These are phyloP conservation scores for Boletus sp. DNA, from an alignment of 1,284 basidiomycete species.

Conservation along the genomic window DNA sequence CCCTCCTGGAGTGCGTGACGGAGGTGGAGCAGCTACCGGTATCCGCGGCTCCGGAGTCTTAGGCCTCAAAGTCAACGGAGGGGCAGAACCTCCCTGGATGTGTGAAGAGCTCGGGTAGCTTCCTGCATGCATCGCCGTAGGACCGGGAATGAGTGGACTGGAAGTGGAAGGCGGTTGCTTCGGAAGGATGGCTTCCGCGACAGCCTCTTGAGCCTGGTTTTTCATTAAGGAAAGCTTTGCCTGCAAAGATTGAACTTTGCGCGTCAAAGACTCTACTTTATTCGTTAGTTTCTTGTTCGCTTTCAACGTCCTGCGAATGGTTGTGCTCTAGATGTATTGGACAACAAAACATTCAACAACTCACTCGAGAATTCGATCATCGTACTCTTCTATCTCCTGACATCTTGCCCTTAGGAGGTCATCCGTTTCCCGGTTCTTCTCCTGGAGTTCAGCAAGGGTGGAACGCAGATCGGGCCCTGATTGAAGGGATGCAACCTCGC, in stretches of 20 bases:
- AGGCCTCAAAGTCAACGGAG: slow-evolving; percentile 41
- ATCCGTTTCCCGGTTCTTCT: slow-evolving; percentile 70
- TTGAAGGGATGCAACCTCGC: slow-evolving; percentile 51
- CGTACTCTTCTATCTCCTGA: slow-evolving; percentile 76
- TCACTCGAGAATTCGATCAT: slow-evolving; percentile 73
- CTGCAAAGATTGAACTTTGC: slow-evolving; percentile 68
- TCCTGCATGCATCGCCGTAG: not conserved
- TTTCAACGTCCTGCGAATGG: slow-evolving; percentile 55
- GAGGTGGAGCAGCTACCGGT: not conserved
- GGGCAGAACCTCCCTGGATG: slow-evolving; percentile 39
- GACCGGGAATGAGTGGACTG: slow-evolving; percentile 3
- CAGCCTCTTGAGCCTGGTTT: slow-evolving; percentile 31
- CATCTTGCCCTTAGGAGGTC: slow-evolving; percentile 62
- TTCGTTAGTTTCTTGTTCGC: slow-evolving; percentile 69
- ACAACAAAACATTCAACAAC: slow-evolving; percentile 30
- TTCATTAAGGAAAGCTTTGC: slow-evolving; percentile 56
- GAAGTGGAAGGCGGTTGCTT: slow-evolving; percentile 5
- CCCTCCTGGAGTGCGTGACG: slow-evolving; percentile 31
- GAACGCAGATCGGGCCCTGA: slow-evolving; percentile 51
- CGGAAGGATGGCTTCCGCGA: slow-evolving; percentile 11
- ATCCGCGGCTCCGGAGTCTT: slow-evolving; percentile 47
- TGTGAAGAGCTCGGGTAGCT: slow-evolving; percentile 13
- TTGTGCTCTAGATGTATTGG: not conserved
- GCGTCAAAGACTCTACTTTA: slow-evolving; percentile 64
- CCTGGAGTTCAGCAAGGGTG: slow-evolving; percentile 56